Evolutionary conservation across 169 alveolate species (phyloP), one percentile per base, ranked within the genome.

Genomic region (Babesia bigemina): DNA sequence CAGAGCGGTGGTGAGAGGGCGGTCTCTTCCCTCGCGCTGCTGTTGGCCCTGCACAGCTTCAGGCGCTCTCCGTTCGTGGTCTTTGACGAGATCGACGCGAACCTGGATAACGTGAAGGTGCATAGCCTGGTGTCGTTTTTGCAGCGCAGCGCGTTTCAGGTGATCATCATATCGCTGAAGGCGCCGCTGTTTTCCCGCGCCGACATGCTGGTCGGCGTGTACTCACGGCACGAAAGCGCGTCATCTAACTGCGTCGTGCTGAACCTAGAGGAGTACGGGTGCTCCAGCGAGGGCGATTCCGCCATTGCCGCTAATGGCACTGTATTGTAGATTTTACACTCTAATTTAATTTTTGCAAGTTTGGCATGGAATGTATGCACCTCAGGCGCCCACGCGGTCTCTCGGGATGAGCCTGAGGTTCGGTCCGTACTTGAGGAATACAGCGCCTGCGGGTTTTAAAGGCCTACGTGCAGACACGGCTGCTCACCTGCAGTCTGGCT

Each of bases 1-100:
- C 84, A 86, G 49, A 89, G 93, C 50, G 99, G 99, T n/a, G 99
- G 99, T 36, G 99, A 97, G 86, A 97, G 96, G 85, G 95, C 99
- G 22, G 92, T 97, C 47, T 97, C 99, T 17, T 96, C 97, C 26
- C 79, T 97, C 9, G 96, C 98, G 48, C 84, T 95, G 13, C 86
- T 95, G 44, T 85, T 94, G 67, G 95, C 98, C 10, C 79, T 95
- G 24, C 97, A 95, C 82, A 92, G 91, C 67, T 93, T 93, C 77
- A 86, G 92, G 28, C 92, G 93, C 36, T 87, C 97, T 24, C 98
- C 98, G 24, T 95, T 95, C 55, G 92, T 94, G 28, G 94, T 95
- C 44, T 83, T 95, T 24, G 98, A 95, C 82, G 98, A 95, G 90
- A 94, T 95, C 16, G 98, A 95, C 89, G 98, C 98, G 19, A 92